Conservation (phyloP, 202 grass and related monocot species). For the Zoysia matrella region DNA sequence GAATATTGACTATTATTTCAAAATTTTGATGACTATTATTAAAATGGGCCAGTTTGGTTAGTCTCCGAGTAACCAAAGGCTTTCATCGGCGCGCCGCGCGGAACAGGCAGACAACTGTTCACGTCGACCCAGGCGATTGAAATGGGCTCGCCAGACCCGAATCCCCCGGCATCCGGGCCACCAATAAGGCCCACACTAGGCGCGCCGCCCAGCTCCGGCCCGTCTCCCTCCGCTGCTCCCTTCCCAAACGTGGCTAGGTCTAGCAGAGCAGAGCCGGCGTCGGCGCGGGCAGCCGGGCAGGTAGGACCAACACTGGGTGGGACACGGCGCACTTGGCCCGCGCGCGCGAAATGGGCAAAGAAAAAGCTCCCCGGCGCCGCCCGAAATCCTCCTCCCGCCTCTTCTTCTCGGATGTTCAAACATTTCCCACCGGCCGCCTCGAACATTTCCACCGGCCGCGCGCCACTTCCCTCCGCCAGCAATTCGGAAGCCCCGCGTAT, state of each 20-base stretch:
- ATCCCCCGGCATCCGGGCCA: neutral
- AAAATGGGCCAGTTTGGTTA: too few species aligned
- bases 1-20: too few species aligned
- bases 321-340: neutral
- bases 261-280: neutral
- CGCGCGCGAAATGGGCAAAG: neutral
- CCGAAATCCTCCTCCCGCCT: constrained; percentile 31
- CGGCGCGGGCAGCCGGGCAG: neutral
- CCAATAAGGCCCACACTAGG: neutral
- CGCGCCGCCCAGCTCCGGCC: neutral
- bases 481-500: constrained; percentile 20
- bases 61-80: too few species aligned
- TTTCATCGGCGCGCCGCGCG: neutral
- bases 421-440: constrained; percentile 19
- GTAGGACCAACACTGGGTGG: too few species aligned
- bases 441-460: constrained; percentile 42
- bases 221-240: neutral
- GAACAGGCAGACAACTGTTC: neutral
- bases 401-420: constrained; percentile 14
- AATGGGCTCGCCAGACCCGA: neutral
- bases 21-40: too few species aligned
- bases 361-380: neutral
- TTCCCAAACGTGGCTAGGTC: neutral
- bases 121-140: neutral
- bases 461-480: neutral